Evolutionary conservation across 805 yeast genomes (phyloP).

Genomic region (Hanseniaspora thailandica): DNA sequence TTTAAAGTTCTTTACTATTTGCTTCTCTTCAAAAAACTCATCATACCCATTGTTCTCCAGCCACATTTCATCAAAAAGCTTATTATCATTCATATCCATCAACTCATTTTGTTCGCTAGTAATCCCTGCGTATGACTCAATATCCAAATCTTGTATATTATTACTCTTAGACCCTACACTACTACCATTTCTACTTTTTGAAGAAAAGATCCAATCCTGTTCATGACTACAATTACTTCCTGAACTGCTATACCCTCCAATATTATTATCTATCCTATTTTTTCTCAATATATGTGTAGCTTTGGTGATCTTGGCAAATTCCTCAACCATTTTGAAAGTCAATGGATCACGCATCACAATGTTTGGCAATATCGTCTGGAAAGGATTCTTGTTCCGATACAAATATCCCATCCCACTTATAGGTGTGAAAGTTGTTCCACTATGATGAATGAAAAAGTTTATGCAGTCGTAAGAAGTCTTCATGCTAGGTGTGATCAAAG

Average conservation of each 20-base stretch:
- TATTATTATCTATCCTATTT: background rate
- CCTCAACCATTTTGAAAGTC: conserved; percentile 7
- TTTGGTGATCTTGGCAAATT: conserved; percentile 5
- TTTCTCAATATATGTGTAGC: background rate
- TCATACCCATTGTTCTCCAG: background rate
- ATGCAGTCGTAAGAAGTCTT: conserved; percentile 5
- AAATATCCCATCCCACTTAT: conserved; percentile 7
- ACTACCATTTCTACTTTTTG: background rate
- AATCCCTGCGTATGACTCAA: background rate
- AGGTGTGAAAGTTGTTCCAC: conserved; percentile 9
- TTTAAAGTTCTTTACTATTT: background rate
- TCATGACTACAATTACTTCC: background rate
- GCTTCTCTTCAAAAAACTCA: conserved; percentile 5
- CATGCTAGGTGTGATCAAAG: background rate
- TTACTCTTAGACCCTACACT: background rate
- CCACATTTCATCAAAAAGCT: background rate
- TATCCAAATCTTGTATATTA: background rate
- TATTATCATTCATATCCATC: background rate
- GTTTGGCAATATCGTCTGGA: background rate
- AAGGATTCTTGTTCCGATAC: conserved; percentile 8
- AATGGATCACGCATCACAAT: conserved; percentile 5
- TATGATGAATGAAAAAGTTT: conserved; percentile 3
- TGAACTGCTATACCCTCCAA: background rate
- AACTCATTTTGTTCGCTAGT: too few species aligned
- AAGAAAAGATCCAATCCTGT: too few species aligned